These are phyloP conservation scores for Aristolochia californica DNA, from an alignment of 164 flowering plant species.

Conservation along the genomic window DNA sequence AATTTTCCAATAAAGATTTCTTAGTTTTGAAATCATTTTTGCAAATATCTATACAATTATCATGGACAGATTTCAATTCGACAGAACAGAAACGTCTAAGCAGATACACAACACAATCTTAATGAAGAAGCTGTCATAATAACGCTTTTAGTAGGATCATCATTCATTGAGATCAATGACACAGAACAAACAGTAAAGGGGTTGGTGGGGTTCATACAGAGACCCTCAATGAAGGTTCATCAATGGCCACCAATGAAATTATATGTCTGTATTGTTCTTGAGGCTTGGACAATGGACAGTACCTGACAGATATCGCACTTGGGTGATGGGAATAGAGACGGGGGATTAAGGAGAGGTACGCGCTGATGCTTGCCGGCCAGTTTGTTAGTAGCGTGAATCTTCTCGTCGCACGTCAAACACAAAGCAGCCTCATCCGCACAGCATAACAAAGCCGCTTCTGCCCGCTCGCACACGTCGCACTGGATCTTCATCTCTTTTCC, in stretches of 20 bases:
- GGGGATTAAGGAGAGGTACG: slow-evolving; percentile 17
- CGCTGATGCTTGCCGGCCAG: slow-evolving; percentile 30
- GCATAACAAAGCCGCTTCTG: slow-evolving; percentile 28
- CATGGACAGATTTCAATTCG: too few species aligned
- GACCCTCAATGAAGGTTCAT: neutral
- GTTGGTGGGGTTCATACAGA: too few species aligned
- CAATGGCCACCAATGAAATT: neutral
- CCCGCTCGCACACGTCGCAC: slow-evolving; percentile 32
- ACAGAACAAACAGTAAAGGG: neutral
- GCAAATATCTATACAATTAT: too few species aligned
- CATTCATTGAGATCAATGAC: neutral
- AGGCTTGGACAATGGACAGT: neutral
- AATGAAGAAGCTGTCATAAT: too few species aligned
- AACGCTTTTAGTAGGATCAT: neutral
- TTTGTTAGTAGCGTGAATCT: slow-evolving; percentile 37
- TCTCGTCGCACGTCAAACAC: slow-evolving; percentile 24
- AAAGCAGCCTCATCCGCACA: slow-evolving; percentile 41
- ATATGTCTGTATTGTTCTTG: neutral
- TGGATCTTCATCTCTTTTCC: slow-evolving; percentile 25
- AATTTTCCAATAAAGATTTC: too few species aligned
- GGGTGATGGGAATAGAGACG: slow-evolving; percentile 11
- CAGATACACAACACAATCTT: too few species aligned
- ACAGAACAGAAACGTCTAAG: too few species aligned
- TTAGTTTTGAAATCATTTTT: too few species aligned
- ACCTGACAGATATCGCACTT: slow-evolving; percentile 32